Conservation (phyloP, 1,284 basidiomycete genomes). For the Apiotrichum akiyoshidainum region DNA sequence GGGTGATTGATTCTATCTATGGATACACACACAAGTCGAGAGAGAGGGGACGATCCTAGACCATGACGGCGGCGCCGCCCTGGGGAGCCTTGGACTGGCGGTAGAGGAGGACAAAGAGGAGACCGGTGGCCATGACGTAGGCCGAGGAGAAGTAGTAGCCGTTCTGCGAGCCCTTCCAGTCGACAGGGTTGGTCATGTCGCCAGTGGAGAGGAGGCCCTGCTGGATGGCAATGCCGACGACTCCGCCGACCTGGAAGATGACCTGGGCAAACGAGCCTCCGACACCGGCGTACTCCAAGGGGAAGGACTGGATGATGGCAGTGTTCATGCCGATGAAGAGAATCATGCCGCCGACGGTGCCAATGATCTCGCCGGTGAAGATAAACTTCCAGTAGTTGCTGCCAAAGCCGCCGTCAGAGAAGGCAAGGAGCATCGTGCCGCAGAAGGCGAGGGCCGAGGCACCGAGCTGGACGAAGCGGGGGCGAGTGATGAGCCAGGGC, state of each 20-base stretch:
- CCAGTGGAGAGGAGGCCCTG: slow-evolving; percentile 37
- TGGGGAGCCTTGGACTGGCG: slow-evolving; percentile 29
- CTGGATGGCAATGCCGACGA: slow-evolving; percentile 47
- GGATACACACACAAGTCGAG: too few species aligned
- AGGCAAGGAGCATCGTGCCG: slow-evolving; percentile 45
- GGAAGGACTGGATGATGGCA: slow-evolving; percentile 39
- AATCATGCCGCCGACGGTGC: slow-evolving; percentile 43
- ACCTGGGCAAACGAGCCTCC: slow-evolving; percentile 43
- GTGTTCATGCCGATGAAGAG: slow-evolving; percentile 48
- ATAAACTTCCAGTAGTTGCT: slow-evolving; percentile 45
- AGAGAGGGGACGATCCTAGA: not conserved
- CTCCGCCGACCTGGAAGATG: slow-evolving; percentile 48
- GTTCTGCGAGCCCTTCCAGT: slow-evolving; percentile 42
- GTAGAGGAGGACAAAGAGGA: slow-evolving; percentile 40
- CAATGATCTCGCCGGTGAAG: slow-evolving; percentile 44
- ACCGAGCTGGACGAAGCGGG: slow-evolving; percentile 39
- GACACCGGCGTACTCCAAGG: slow-evolving; percentile 39
- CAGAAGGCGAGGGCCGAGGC: slow-evolving; percentile 33
- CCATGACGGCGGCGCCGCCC: not conserved
- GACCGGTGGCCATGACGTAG: slow-evolving; percentile 37
- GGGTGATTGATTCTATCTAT: too few species aligned
- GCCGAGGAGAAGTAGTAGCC: slow-evolving; percentile 41
- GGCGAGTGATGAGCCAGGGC: slow-evolving; percentile 41
- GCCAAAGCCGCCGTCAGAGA: slow-evolving; percentile 38
- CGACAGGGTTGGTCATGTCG: slow-evolving; percentile 26